Percentiles rank a stretch among this genome's conserved stretches.
phyloP scores from a whole-genome alignment of 1,139 yeast species.

The Citeromyces hawaiiensis region DNA sequence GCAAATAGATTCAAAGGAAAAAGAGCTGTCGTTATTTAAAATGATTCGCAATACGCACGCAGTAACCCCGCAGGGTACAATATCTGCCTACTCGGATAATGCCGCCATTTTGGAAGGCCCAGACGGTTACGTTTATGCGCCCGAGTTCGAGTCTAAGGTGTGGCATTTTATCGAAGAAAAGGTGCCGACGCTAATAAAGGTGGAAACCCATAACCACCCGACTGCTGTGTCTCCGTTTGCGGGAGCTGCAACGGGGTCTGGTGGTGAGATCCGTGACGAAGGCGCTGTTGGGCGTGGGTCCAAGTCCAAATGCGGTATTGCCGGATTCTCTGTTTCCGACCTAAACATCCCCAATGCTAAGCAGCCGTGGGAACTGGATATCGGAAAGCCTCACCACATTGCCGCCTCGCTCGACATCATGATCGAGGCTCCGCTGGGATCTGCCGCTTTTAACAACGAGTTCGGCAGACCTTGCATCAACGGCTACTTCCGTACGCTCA shows the following conservation, averaged over 20 bases:
- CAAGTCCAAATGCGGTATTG: conserved; percentile 88
- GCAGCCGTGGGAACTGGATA: conserved; percentile 90
- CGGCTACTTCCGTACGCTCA: conserved; percentile 93
- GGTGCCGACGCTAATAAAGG: conserved; percentile 86
- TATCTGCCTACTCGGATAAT: conserved; percentile 93
- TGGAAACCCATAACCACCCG: conserved; percentile 98
- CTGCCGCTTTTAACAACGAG: conserved; percentile 97
- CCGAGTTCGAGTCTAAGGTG: conserved; percentile 49
- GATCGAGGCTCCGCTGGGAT: conserved; percentile 95
- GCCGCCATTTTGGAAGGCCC: conserved; percentile 95
- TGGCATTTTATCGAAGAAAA: conserved; percentile 69
- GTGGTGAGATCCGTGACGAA: conserved; percentile 99
- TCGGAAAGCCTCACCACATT: conserved; percentile 89
- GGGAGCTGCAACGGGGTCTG: conserved; percentile 99
- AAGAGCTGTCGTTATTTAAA: conserved; percentile 68
- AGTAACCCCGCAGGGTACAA: conserved; percentile 62
- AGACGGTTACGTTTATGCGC: conserved; percentile 64
- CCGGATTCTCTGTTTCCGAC: conserved; percentile 91
- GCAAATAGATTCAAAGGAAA: conserved; percentile 79
- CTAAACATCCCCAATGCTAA: conserved; percentile 70
- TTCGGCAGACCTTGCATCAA: conserved; percentile 97
- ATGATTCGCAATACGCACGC: conserved; percentile 95
- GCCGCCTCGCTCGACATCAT: conserved; percentile 89
- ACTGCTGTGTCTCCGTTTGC: conserved; percentile 98
- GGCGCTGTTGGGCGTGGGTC: conserved; percentile 99